Evolutionary conservation across 176 grass and related monocot genomes (phyloP).

Genomic region (sorghum (Sorghum bicolor)): Sorghum_bicolor_NCBIv3 NC_012873.2:1317001-1317500

Average conservation of each 20-base stretch:
- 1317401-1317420: neutral
- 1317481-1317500: neutral
- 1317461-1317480: neutral
- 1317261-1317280: neutral
- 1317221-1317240: neutral
- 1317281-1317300: neutral
- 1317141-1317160: constrained; percentile 33
- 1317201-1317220: constrained; percentile 32
- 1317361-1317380: neutral
- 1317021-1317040: neutral
- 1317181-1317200: constrained; percentile 75
- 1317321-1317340: neutral
- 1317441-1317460: neutral
- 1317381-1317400: neutral
- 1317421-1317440: neutral
- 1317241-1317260: neutral
- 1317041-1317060: constrained; percentile 60
- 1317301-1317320: neutral
- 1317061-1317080: constrained; percentile 60
- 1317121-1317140: neutral
- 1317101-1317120: constrained; percentile 8
- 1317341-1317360: neutral
- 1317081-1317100: constrained; percentile 27
- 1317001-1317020: neutral
- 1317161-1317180: constrained; percentile 71